Base-by-base conservation (phyloP, 2,329 filamentous ascomycete species). In the Aspergillus pseudonomiae region DNA sequence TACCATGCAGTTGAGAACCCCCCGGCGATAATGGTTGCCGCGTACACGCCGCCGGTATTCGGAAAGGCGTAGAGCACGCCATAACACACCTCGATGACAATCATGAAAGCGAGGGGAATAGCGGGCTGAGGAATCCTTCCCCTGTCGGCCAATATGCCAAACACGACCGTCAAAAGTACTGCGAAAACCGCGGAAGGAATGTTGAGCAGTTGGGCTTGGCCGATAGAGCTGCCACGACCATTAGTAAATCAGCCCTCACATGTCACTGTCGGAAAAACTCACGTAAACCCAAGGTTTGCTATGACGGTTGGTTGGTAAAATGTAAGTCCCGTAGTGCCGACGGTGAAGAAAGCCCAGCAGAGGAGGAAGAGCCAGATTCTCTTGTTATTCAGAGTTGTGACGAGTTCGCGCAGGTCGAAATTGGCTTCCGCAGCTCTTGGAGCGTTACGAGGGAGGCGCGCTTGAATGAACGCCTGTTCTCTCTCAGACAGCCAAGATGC, bases 301-400 rank as follows among this genome's bases (percentile, higher is more conserved):
- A 63, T 61, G 0, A 63, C 59, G 2, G 54, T 61, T 2, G 62
- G 62, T 7, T 63, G 62, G 53, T 63, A 63, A 26, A 61, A 63
- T 16, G 28, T 30, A 1, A 63, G 43, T 1, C 58, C 62, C 0
- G 56, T 59, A 10, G 58, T 63, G 4, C 62, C 62, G 19, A 57
- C 32, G 4, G 58, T 61, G n/a, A 53, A 61, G 16, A 60, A 63
- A 5, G 62, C 62, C 62, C 57, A 61, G 43, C 58, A 61, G 7
- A 57, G 34, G 9, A 59, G 57, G 46, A 63, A 63, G 7, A 63
- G 62, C 58, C 62, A 63, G 9, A 63, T n/a, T 12, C 52, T 30
- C 34, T 53, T 57, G 45, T 63, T 45, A 3, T 57, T 45, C 7
- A 59, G 41, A 1, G 62, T 63, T 0, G 32, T 26, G 45, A 63